These are phyloP conservation scores for Heliamphora exappendiculata DNA, from an alignment of 148 eudicot species.

Conservation along the genomic window DNA sequence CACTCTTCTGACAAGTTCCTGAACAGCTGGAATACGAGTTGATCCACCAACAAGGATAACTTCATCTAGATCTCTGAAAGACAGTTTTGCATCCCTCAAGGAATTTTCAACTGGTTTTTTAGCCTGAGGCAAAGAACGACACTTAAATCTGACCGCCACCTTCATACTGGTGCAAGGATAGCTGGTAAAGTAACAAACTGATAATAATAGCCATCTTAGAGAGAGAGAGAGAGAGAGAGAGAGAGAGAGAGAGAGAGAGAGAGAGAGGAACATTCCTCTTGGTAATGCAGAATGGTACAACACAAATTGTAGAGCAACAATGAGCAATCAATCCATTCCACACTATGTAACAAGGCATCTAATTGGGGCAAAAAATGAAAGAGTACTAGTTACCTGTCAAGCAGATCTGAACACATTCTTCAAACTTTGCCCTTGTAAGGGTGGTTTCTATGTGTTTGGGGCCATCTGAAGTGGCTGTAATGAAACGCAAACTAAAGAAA, in stretches of 20 bases:
- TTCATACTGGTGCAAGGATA: background rate
- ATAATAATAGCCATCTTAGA: no score
- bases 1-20: slow-evolving; percentile 76
- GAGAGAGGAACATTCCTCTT: background rate
- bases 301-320: background rate
- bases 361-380: background rate
- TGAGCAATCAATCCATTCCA: background rate
- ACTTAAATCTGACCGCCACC: background rate
- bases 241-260: background rate
- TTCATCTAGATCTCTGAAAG: slow-evolving; percentile 81
- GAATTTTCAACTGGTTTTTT: slow-evolving; percentile 80
- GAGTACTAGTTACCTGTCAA: slow-evolving; percentile 57
- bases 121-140: slow-evolving; percentile 36
- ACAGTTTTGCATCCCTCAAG: slow-evolving; percentile 85
- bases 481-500: slow-evolving; percentile 70
- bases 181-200: background rate
- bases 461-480: slow-evolving; percentile 96
- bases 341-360: background rate
- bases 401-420: slow-evolving; percentile 85
- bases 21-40: slow-evolving; percentile 93
- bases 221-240: background rate
- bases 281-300: background rate
- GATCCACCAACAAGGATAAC: slow-evolving; percentile 97
- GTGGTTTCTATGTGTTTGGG: slow-evolving; percentile 96
- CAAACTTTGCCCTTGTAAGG: slow-evolving; percentile 89